phyloP scores from a whole-genome alignment of 768 basidiomycete species.

The Termitomyces heimii region DNA sequence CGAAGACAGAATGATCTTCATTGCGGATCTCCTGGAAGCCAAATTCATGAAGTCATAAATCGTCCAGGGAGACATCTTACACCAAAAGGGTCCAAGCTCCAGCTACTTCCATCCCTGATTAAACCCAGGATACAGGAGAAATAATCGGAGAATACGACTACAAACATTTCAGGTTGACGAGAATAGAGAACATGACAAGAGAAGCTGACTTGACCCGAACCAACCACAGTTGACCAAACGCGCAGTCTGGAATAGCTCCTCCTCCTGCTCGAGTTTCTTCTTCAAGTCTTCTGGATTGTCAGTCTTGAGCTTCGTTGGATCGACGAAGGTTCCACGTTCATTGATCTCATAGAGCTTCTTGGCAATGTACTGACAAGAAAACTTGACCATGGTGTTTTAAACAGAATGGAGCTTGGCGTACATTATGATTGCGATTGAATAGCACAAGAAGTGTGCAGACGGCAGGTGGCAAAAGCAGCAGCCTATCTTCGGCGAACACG shows the following conservation, averaged over 20 bases:
- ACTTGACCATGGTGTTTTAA: background rate
- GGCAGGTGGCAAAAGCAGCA: constrained; percentile 75
- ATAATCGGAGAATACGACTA: constrained; percentile 78
- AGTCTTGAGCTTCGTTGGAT: constrained; percentile 43
- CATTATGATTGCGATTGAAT: constrained; percentile 90
- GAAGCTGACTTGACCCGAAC: constrained; percentile 52
- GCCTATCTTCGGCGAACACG: constrained; percentile 71
- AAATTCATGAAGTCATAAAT: background rate
- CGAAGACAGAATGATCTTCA: constrained; percentile 58
- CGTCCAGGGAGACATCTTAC: constrained; percentile 25
- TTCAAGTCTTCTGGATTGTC: constrained; percentile 26
- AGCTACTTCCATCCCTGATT: constrained; percentile 65
- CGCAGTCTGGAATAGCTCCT: constrained; percentile 82
- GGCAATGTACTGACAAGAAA: constrained; percentile 61
- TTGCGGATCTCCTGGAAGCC: constrained; percentile 54
- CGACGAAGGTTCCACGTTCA: constrained; percentile 57
- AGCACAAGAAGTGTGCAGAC: constrained; percentile 71
- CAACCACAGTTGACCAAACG: constrained; percentile 75
- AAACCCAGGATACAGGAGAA: constrained; percentile 78
- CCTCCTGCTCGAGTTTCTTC: constrained; percentile 49
- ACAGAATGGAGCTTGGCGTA: constrained; percentile 26
- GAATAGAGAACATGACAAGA: background rate
- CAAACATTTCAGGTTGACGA: background rate
- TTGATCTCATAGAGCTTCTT: constrained; percentile 75
- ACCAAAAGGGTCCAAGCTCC: constrained; percentile 73